Evolutionary conservation across 352 stramenopile species (phyloP).

Genomic region (Phytophthora ohioensis): DNA sequence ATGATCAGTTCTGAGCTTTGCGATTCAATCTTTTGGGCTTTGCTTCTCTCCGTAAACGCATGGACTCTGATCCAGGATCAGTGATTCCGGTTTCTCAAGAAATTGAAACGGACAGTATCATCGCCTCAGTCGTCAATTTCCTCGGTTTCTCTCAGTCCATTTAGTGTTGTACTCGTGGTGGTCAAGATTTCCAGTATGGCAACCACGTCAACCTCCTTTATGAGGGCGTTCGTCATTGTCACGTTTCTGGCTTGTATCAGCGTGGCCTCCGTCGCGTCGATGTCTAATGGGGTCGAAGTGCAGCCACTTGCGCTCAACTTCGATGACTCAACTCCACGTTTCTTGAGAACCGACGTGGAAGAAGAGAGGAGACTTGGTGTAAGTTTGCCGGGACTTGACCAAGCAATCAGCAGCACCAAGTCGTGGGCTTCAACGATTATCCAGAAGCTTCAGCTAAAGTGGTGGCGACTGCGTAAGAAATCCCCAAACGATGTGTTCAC

Average conservation of each 20-base stretch:
- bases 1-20: background rate
- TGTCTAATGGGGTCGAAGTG: background rate
- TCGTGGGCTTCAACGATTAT: background rate
- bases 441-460: slow-evolving; percentile 5
- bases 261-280: background rate
- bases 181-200: background rate
- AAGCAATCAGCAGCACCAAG: background rate
- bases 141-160: background rate
- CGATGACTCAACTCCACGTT: background rate
- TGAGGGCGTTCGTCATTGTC: slow-evolving; percentile 3
- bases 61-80: background rate
- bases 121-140: slow-evolving; percentile 3
- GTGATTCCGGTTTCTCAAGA: background rate
- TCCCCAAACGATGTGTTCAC: slow-evolving; percentile 14
- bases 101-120: background rate
- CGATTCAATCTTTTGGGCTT: background rate
- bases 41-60: background rate
- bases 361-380: slow-evolving; percentile 13
- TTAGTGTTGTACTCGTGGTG: background rate
- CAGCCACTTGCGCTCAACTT: background rate
- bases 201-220: background rate
- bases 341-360: background rate
- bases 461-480: background rate
- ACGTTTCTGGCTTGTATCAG: slow-evolving; percentile 2
- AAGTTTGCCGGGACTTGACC: background rate